Conservation (phyloP, 2,329 filamentous ascomycete species). For the Pseudogymnoascus sp. region DNA sequence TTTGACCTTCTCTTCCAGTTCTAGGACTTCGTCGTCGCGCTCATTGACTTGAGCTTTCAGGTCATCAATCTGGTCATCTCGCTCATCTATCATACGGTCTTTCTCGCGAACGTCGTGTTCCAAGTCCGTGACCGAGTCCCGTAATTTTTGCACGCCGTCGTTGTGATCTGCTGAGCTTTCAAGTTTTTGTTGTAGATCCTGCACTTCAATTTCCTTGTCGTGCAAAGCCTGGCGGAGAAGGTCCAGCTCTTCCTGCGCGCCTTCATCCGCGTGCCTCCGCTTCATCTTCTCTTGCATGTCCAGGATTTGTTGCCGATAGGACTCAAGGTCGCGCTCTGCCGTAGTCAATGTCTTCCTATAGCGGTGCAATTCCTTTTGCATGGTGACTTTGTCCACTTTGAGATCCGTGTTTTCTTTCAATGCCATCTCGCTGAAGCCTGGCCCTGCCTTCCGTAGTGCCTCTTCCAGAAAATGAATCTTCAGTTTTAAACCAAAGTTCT, state of each 20-base stretch:
- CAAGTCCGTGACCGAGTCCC: conserved; percentile 66
- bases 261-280: conserved; percentile 64
- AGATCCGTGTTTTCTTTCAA: conserved; percentile 93
- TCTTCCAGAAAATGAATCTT: conserved; percentile 97
- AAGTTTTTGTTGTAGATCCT: conserved; percentile 50
- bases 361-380: conserved; percentile 77
- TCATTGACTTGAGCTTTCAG: conserved; percentile 49
- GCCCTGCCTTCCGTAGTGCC: conserved; percentile 75
- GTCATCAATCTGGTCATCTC: conserved; percentile 66
- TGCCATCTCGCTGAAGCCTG: conserved; percentile 80
- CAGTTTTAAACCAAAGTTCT: conserved; percentile 93
- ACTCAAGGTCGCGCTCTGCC: conserved; percentile 80
- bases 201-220: conserved; percentile 41
- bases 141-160: conserved; percentile 56
- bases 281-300: conserved; percentile 78
- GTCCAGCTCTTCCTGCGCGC: conserved; percentile 53
- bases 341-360: conserved; percentile 77
- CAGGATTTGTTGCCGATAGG: conserved; percentile 70
- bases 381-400: conserved; percentile 84
- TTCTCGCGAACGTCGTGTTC: conserved; percentile 70
- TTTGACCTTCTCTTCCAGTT: conserved; percentile 53
- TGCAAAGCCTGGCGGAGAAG: conserved; percentile 48
- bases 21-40: conserved; percentile 43
- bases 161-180: conserved; percentile 48
- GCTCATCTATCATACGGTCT: conserved; percentile 62